Conservation (phyloP, 345 rosid genomes). For the Anacardium occidentale region DNA sequence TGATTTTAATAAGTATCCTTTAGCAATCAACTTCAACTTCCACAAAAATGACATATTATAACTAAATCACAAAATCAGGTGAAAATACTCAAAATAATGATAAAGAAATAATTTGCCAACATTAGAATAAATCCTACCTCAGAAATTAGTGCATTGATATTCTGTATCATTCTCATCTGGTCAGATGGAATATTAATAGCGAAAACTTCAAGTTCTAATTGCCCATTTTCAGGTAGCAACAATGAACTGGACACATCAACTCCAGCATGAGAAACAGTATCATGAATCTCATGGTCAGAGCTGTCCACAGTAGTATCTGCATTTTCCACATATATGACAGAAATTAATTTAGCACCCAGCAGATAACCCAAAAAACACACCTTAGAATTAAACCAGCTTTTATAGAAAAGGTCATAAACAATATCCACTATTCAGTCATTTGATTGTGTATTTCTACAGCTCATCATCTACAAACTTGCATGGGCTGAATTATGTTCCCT, state of each 20-base stretch:
- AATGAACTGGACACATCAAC: conserved; percentile 39
- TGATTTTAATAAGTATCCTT: conserved; percentile 5
- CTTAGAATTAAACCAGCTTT: not conserved
- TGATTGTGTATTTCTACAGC: not conserved
- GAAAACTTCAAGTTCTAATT: conserved; percentile 45
- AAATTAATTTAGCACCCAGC: conserved; percentile 12
- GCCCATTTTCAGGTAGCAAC: conserved; percentile 43
- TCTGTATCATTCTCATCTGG: conserved; percentile 72
- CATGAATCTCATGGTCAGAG: conserved; percentile 39
- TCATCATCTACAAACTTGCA: not conserved
- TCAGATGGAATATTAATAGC: conserved; percentile 72
- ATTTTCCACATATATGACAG: conserved; percentile 15
- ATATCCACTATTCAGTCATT: not conserved
- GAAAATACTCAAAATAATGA: not conserved
- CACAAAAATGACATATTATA: not conserved
- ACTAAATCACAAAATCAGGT: conserved; percentile 5
- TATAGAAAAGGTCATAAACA: not conserved
- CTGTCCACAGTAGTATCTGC: conserved; percentile 39
- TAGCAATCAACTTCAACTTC: conserved; percentile 10
- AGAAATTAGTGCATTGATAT: conserved; percentile 62
- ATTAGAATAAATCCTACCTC: conserved; percentile 51
- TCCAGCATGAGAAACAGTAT: conserved; percentile 30
- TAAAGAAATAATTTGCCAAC: not conserved
- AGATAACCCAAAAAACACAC: not conserved
- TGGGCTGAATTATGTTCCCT: not conserved